phyloP scores from a whole-genome alignment of 2,329 filamentous ascomycete genomes.

The Ploettnerulaceae sp. region DNA sequence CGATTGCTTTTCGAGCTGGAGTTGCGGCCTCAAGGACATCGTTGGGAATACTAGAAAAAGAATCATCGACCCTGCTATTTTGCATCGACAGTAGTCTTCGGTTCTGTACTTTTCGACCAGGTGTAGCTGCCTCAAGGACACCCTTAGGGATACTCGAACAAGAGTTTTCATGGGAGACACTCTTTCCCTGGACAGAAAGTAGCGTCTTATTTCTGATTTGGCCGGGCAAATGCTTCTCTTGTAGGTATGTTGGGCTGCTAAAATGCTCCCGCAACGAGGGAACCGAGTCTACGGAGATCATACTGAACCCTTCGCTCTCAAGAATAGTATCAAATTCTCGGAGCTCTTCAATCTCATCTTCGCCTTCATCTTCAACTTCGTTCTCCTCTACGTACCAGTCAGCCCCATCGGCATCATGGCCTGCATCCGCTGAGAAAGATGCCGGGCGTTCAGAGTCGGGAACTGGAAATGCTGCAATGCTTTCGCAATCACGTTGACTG shows the following conservation, averaged over 20 bases:
- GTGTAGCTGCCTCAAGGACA: conserved; percentile 24
- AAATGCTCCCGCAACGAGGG: conserved; percentile 43
- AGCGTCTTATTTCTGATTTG: conserved; percentile 15
- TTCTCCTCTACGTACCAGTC: too few species aligned
- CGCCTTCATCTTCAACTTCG: conserved; percentile 27
- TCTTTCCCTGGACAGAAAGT: conserved; percentile 11
- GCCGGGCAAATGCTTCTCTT: conserved; percentile 11
- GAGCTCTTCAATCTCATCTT: conserved; percentile 36
- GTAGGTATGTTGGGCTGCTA: conserved; percentile 32
- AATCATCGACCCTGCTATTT: conserved; percentile 18
- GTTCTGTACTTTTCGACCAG: conserved; percentile 14
- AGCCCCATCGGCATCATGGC: too few species aligned
- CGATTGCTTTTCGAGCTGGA: conserved; percentile 17
- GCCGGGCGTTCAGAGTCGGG: neutral
- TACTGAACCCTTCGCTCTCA: conserved; percentile 53
- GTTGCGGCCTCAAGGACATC: conserved; percentile 26
- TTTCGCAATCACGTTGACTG: conserved; percentile 10
- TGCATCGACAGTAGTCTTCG: conserved; percentile 19
- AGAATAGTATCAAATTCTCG: conserved; percentile 49
- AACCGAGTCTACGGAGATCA: conserved; percentile 50
- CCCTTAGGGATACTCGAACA: conserved; percentile 26
- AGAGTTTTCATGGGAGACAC: conserved; percentile 19
- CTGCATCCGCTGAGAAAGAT: conserved; percentile 2
- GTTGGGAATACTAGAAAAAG: conserved; percentile 27
- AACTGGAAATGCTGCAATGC: neutral